Conservation (phyloP, 2,329 filamentous ascomycete species). For the Sphaerulina populicola region DNA sequence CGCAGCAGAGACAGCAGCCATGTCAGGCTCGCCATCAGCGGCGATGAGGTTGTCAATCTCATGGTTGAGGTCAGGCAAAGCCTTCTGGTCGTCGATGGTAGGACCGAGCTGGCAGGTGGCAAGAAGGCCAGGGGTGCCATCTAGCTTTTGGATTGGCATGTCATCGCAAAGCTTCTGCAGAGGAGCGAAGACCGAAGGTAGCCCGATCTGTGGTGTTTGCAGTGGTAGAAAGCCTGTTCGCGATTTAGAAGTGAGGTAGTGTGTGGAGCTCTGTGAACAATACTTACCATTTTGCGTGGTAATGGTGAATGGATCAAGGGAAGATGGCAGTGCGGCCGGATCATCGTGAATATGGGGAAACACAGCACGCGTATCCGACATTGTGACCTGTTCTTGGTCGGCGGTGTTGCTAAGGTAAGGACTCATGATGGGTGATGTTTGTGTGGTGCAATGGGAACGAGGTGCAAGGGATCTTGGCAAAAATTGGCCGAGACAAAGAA, state of each 20-base stretch:
- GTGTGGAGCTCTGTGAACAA: background rate
- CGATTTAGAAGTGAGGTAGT: background rate
- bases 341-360: conserved; percentile 27
- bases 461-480: conserved; percentile 9
- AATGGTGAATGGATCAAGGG: conserved; percentile 56
- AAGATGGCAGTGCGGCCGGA: conserved; percentile 22
- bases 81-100: conserved; percentile 52
- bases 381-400: conserved; percentile 8
- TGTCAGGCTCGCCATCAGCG: conserved; percentile 58
- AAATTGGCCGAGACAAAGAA: conserved; percentile 4
- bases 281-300: conserved; percentile 54
- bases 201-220: conserved; percentile 39
- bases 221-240: conserved; percentile 57
- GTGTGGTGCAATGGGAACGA: conserved; percentile 4
- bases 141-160: conserved; percentile 69
- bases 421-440: conserved; percentile 13
- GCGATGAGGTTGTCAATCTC: conserved; percentile 43
- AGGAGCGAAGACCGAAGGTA: conserved; percentile 65
- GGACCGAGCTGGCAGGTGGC: conserved; percentile 66
- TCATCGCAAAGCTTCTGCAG: conserved; percentile 64
- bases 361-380: conserved; percentile 16
- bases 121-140: conserved; percentile 68
- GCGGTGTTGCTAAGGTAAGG: conserved; percentile 16
- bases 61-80: conserved; percentile 67
- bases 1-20: conserved; percentile 72